Base-by-base conservation (phyloP, 805 yeast genomes). In the Candida fluviatilis region DNA sequence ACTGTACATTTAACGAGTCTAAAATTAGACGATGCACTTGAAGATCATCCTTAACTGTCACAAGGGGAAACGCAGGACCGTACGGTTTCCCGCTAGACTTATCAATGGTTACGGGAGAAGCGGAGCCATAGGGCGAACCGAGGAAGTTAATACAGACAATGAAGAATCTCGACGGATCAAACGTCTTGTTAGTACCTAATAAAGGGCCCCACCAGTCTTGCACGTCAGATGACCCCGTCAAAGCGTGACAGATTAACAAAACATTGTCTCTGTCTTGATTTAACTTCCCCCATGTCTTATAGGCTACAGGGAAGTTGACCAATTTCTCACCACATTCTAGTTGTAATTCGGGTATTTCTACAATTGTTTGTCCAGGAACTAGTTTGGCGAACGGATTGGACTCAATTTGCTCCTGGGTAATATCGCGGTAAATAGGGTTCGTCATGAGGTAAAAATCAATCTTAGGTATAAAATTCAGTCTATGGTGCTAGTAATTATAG, bases 171-270 rank as follows among this genome's bases (percentile, higher is more conserved):
- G 89, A 69, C 0, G 97, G 95, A 62, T 93, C 99, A 60, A 93
- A 88, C 1, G 98, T 95, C 41, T 82, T 76, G 11, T 79, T 84
- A 3, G 79, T 76, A 0, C 98, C 99, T 19, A 93, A 64, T 17
- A 93, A 62, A 0, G 98, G 97, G 0, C 98, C 97, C 99, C 99
- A 93, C 99, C 99, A 93, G 54, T 93, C 99, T 28, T 84, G 75
- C 13, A 91, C 96, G 57, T 93, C 98, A 0, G 96, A 76, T 0
- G 96, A 88, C 0, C 99, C 99, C 0, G 98, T 89, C 39, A 93
- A 69, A 0, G 99, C 98, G 66, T 93, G 99, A 51, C 96, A 85
- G 11, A 93, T 85, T n/a, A 93, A 78, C 70, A 93, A 67, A 42
- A 82, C 89, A 56, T 93, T 93, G 48, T 80, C 81, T 6, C 75